A percentile compares a stretch with the other conserved stretches of the same genome.
Conservation (phyloP, 176 grass and related monocot species). For the Triticum urartu region DNA sequence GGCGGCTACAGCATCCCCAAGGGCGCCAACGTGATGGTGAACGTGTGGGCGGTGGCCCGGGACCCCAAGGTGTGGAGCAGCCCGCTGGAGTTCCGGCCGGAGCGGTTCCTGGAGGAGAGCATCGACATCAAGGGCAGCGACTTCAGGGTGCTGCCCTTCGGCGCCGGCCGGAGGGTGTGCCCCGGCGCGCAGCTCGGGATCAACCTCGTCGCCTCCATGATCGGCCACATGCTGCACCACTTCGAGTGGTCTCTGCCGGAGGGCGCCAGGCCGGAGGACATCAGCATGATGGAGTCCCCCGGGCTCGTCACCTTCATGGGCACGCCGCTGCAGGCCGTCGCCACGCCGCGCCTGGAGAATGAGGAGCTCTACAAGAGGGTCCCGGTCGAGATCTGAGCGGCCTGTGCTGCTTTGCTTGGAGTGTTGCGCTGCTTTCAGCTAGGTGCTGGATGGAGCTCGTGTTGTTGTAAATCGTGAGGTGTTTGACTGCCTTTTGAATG, state of each 20-base stretch:
- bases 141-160: conserved; percentile 63
- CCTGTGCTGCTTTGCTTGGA: not conserved
- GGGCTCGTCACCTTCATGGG: conserved; percentile 75
- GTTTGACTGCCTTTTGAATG: conserved; percentile 19
- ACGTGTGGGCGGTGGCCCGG: conserved; percentile 63
- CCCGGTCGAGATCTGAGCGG: conserved; percentile 50
- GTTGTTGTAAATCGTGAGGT: conserved; percentile 35
- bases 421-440: conserved; percentile 20
- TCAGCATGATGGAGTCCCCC: conserved; percentile 53
- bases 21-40: conserved; percentile 65
- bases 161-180: conserved; percentile 60
- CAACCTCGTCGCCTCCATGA: conserved; percentile 59
- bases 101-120: conserved; percentile 61
- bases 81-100: conserved; percentile 60
- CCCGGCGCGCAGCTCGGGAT: conserved; percentile 72
- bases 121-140: conserved; percentile 73
- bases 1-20: conserved; percentile 62
- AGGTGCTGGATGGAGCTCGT: conserved; percentile 6
- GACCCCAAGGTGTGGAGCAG: conserved; percentile 61
- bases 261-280: conserved; percentile 45
- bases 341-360: conserved; percentile 51
- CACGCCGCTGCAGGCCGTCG: conserved; percentile 45
- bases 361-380: conserved; percentile 48
- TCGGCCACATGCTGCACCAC: conserved; percentile 67
- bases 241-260: conserved; percentile 64